Percentiles rank a stretch among this genome's conserved stretches.
phyloP scores from a whole-genome alignment of 2,329 filamentous ascomycete genomes.

The Fusarium compactum region DNA sequence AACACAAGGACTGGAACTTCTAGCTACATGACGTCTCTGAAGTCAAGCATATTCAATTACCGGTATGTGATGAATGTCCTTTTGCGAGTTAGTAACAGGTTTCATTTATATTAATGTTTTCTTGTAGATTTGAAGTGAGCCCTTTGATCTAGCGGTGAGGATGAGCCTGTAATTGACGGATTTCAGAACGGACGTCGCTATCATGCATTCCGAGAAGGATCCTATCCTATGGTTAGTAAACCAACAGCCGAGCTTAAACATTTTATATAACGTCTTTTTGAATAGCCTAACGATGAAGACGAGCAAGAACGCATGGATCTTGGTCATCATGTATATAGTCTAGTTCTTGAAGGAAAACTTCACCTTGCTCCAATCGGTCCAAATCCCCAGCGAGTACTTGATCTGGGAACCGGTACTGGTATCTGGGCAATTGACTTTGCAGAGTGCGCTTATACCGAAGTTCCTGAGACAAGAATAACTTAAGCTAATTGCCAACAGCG shows the following conservation, averaged over 20 bases:
- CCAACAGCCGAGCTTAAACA: fast-evolving
- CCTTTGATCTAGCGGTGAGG: fast-evolving
- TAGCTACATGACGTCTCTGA: slow-evolving; percentile 27
- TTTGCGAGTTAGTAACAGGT: fast-evolving
- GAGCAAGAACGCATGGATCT: slow-evolving; percentile 34
- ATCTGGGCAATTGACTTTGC: slow-evolving; percentile 36
- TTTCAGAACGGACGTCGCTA: slow-evolving; percentile 27
- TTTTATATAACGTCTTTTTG: neutral
- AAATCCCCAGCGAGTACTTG: slow-evolving; percentile 19
- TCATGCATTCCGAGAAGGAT: slow-evolving; percentile 32
- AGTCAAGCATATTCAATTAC: slow-evolving; percentile 30
- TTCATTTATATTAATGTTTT: neutral
- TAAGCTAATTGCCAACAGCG: neutral
- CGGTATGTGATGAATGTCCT: neutral
- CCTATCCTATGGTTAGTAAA: slow-evolving; percentile 14
- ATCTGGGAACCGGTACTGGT: slow-evolving; percentile 33
- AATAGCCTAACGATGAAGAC: slow-evolving; percentile 31
- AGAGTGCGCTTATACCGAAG: slow-evolving; percentile 1
- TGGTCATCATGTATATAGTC: slow-evolving; percentile 31
- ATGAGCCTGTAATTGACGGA: neutral
- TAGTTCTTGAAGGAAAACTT: slow-evolving; percentile 24
- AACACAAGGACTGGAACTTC: neutral
- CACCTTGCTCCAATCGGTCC: slow-evolving; percentile 19
- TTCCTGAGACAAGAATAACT: fast-evolving
- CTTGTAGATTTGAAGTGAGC: slow-evolving; percentile 24